phyloP scores from a whole-genome alignment of 371 early-diverging fungal genomes.

The Haplosporangium sp. region DNA sequence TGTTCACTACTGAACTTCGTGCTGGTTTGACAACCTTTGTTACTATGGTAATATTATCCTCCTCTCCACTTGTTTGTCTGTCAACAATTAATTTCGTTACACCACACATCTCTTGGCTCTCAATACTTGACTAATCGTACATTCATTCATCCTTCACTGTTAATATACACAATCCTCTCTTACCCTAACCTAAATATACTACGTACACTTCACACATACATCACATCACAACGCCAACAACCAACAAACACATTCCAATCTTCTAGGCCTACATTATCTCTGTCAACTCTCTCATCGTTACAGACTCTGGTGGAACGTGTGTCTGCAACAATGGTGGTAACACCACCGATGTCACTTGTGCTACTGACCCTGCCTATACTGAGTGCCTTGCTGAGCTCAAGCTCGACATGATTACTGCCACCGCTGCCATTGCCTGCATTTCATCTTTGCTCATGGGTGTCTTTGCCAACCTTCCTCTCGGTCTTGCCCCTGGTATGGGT shows the following conservation, averaged over 20 bases:
- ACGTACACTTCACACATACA: background rate
- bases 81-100: background rate
- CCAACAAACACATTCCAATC: background rate
- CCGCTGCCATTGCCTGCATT: slow-evolving; percentile 71
- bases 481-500: slow-evolving; percentile 88
- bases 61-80: background rate
- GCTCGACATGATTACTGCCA: slow-evolving; percentile 82
- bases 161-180: background rate
- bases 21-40: slow-evolving; percentile 80
- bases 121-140: background rate
- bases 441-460: slow-evolving; percentile 74
- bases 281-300: slow-evolving; percentile 79
- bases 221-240: too few relatives aligned
- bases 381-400: slow-evolving; percentile 70
- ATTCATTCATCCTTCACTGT: background rate
- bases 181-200: background rate
- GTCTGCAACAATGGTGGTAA: slow-evolving; percentile 59
- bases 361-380: slow-evolving; percentile 64
- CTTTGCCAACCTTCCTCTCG: slow-evolving; percentile 83
- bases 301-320: slow-evolving; percentile 83
- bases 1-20: slow-evolving; percentile 74
- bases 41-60: slow-evolving; percentile 64
- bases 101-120: background rate
- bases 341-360: slow-evolving; percentile 41
- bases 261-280: slow-evolving; percentile 71